Conservation (phyloP, 345 rosid species). For the Moringa oleifera region DNA sequence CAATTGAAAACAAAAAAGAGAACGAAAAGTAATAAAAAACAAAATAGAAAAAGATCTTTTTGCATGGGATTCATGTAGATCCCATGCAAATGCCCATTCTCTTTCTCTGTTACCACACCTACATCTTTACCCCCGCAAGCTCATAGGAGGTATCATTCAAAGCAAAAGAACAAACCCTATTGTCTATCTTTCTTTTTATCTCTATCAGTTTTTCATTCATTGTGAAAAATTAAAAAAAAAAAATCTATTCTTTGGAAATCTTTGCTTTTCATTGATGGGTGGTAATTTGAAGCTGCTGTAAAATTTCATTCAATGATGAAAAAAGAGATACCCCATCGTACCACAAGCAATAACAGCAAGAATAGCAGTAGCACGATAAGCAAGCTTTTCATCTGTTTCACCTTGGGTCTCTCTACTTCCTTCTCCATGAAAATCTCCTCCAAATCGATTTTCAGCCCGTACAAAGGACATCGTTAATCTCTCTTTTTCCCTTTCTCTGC, state of each 20-base stretch:
- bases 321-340: conserved; percentile 63
- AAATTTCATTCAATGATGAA: conserved; percentile 47
- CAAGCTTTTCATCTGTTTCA: conserved; percentile 82
- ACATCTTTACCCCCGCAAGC: neutral
- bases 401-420: conserved; percentile 75
- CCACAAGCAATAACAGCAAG: conserved; percentile 38
- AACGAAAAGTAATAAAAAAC: too few species aligned
- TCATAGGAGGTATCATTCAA: neutral
- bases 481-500: conserved; percentile 75
- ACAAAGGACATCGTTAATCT: conserved; percentile 58
- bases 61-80: too few species aligned
- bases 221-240: neutral
- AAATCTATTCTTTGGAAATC: neutral
- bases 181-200: neutral
- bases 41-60: too few species aligned
- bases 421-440: conserved; percentile 91
- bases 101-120: neutral
- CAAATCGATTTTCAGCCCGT: conserved; percentile 60
- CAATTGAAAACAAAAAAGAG: too few species aligned
- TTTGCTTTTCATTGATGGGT: conserved; percentile 14
- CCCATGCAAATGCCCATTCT: too few species aligned
- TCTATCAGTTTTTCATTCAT: neutral
- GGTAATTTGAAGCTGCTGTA: conserved; percentile 22
- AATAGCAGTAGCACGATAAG: conserved; percentile 24
- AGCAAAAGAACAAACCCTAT: conserved; percentile 11